Conservation (phyloP, 257 asterid genomes). For the Ilex asprella region DNA sequence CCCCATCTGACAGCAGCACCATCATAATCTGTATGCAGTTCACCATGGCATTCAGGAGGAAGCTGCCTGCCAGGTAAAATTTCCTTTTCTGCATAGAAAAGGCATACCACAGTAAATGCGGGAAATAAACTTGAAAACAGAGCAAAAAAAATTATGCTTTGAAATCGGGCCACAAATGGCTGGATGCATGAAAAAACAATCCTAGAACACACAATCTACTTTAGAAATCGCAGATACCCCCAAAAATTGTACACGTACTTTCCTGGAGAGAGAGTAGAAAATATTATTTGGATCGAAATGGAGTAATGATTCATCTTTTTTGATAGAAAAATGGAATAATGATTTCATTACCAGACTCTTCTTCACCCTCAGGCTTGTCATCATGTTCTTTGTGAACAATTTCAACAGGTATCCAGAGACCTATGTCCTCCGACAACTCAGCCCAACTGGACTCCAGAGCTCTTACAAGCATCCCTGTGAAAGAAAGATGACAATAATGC, state of each 20-base stretch:
- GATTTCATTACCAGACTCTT: constrained; percentile 53
- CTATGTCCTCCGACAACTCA: constrained; percentile 55
- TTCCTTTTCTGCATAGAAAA: constrained; percentile 41
- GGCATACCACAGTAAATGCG: constrained; percentile 1
- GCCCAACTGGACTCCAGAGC: constrained; percentile 66
- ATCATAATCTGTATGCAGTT: constrained; percentile 78
- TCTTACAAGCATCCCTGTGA: constrained; percentile 42
- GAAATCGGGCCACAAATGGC: too few relatives aligned
- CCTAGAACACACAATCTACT: too few relatives aligned
- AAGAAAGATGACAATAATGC: too few relatives aligned
- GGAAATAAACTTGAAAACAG: not conserved
- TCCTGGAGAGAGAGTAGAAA: not conserved
- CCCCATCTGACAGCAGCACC: constrained; percentile 95
- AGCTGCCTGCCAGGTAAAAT: constrained; percentile 68
- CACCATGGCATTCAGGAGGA: constrained; percentile 76
- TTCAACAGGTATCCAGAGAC: constrained; percentile 78
- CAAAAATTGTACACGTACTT: too few relatives aligned
- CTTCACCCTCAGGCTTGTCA: constrained; percentile 83
- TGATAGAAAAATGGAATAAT: not conserved
- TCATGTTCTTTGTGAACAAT: constrained; percentile 58
- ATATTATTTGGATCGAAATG: too few relatives aligned
- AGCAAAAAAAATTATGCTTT: not conserved
- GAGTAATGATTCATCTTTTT: not conserved
- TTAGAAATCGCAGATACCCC: too few relatives aligned
- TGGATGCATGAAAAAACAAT: too few relatives aligned